Evolutionary conservation across 1,284 basidiomycete genomes (phyloP).

Genomic region (Trametes hirsuta): DNA sequence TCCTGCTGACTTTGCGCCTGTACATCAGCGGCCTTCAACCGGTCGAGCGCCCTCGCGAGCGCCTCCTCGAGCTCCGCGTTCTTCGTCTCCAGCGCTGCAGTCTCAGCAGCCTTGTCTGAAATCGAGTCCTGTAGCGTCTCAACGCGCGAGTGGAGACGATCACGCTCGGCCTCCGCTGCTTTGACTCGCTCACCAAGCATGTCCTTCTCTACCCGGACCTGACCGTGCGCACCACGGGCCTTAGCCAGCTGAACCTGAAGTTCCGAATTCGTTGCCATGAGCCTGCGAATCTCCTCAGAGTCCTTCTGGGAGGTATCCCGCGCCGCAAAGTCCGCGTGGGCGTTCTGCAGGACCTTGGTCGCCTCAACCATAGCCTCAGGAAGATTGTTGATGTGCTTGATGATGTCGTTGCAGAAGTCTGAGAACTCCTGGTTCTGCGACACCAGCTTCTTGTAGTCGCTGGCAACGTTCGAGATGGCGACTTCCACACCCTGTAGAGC

Average conservation of each 20-base stretch:
- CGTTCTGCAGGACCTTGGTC: conserved; percentile 56
- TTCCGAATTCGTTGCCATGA: conserved; percentile 57
- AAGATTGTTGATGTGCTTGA: conserved; percentile 56
- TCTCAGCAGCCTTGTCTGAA: conserved; percentile 49
- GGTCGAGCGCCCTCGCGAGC: conserved; percentile 65
- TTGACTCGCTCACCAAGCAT: conserved; percentile 61
- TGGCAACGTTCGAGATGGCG: conserved; percentile 45
- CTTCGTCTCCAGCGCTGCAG: conserved; percentile 52
- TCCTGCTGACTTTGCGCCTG: conserved; percentile 59
- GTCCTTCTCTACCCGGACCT: conserved; percentile 82
- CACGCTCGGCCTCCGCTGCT: conserved; percentile 65
- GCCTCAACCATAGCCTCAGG: conserved; percentile 62
- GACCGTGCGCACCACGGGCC: conserved; percentile 74
- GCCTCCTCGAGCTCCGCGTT: conserved; percentile 70
- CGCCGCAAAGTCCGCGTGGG: conserved; percentile 64
- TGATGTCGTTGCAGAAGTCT: conserved; percentile 51
- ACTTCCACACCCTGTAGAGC: conserved; percentile 47
- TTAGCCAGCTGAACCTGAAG: conserved; percentile 72
- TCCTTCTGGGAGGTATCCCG: conserved; percentile 61
- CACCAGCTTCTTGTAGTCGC: conserved; percentile 47
- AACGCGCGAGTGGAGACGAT: conserved; percentile 54
- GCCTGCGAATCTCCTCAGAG: conserved; percentile 66
- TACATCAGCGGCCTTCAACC: conserved; percentile 72
- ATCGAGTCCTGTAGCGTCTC: conserved; percentile 55
- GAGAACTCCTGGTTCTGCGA: conserved; percentile 53